Conservation (phyloP, 2,329 filamentous ascomycete species). For the Bipolaris oryzae region DNA sequence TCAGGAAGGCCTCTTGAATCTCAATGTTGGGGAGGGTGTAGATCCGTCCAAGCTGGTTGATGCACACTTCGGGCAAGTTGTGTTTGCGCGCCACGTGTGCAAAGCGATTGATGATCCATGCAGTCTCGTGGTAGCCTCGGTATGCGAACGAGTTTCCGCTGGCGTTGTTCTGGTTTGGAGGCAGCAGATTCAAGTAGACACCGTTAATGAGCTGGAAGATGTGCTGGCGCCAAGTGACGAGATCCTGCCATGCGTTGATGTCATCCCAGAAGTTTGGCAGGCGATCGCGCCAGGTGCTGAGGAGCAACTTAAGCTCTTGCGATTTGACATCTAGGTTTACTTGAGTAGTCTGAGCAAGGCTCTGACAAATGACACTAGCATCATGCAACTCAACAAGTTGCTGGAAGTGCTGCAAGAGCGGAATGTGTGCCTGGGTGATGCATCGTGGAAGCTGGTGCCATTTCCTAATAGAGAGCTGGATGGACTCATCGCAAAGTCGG, state of each 20-base stretch:
- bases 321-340: constrained; percentile 91
- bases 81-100: constrained; percentile 98
- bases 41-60: constrained; percentile 94
- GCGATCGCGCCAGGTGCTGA: constrained; percentile 94
- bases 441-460: constrained; percentile 97
- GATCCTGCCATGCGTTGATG: constrained; percentile 98
- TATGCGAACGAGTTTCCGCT: constrained; percentile 95
- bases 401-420: constrained; percentile 95
- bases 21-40: constrained; percentile 99
- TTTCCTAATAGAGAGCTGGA: constrained; percentile 94
- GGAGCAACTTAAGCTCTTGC: constrained; percentile 88
- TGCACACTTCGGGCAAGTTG: constrained; percentile 94
- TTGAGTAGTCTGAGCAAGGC: constrained; percentile 81
- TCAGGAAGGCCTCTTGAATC: constrained; percentile 98
- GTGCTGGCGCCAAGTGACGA: constrained; percentile 99
- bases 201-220: constrained; percentile 97
- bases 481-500: constrained; percentile 91
- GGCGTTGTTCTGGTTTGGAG: constrained; percentile 74
- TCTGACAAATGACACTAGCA: constrained; percentile 93
- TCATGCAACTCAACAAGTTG: constrained; percentile 97
- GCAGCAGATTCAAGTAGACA: constrained; percentile 86
- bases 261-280: constrained; percentile 99
- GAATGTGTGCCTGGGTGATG: constrained; percentile 93
- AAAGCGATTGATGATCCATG: constrained; percentile 99
- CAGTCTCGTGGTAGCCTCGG: constrained; percentile 95